These are phyloP conservation scores for Venturia nashicola DNA, from an alignment of 2,329 filamentous ascomycete species.

Conservation along the genomic window DNA sequence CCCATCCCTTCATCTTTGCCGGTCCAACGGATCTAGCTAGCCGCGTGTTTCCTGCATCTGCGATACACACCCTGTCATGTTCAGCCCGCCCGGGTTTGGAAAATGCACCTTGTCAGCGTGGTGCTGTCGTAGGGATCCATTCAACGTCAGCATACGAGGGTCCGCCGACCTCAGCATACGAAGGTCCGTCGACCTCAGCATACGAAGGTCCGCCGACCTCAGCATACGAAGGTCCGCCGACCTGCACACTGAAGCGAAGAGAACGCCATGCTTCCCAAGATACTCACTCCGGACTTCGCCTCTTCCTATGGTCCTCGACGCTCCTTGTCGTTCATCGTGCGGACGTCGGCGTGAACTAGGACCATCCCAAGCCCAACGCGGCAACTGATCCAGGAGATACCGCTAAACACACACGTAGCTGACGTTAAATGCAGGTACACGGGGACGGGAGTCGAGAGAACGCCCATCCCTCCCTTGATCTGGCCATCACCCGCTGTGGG, in stretches of 20 bases:
- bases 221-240: no score
- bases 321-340: background rate
- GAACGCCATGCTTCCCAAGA: background rate
- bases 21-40: background rate
- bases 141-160: background rate
- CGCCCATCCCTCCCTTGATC: background rate
- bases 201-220: no score
- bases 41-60: background rate
- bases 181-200: no score
- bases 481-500: background rate
- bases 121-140: background rate
- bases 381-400: background rate
- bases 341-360: background rate
- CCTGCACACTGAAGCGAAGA: no score
- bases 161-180: background rate
- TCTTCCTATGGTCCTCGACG: background rate
- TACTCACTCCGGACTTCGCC: no score
- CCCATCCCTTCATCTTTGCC: constrained; percentile 2
- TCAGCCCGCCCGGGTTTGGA: background rate
- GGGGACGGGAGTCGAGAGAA: background rate
- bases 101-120: background rate
- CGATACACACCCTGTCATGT: background rate
- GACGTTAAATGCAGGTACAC: background rate
- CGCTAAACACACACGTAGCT: background rate
- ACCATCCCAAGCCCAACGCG: background rate